Percentiles rank a stretch among this genome's conserved stretches.
Evolutionary conservation across 1,284 basidiomycete genomes (phyloP).

Genomic region (Mrakiaceae sp.): DNA sequence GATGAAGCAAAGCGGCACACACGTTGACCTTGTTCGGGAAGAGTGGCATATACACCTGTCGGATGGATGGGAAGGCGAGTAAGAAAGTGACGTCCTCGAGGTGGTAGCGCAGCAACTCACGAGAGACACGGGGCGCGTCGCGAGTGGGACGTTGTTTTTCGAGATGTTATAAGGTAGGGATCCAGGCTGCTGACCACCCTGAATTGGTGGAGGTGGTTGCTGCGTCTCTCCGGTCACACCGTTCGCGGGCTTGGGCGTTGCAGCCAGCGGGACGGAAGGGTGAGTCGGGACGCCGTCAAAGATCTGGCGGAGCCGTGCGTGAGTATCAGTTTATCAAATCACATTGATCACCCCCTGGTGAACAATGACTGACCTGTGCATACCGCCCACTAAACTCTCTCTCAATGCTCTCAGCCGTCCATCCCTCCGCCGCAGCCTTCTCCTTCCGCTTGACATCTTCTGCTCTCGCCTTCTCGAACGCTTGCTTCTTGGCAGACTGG

Average conservation of each 20-base stretch:
- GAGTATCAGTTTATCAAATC: background rate
- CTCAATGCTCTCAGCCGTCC: constrained; percentile 15
- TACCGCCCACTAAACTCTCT: constrained; percentile 19
- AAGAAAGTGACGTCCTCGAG: background rate
- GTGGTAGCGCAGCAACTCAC: background rate
- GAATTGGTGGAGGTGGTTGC: background rate
- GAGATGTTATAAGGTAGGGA: constrained; percentile 9
- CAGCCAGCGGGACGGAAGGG: background rate
- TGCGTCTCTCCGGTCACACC: background rate
- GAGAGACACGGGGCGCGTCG: constrained; percentile 10
- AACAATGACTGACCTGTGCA: constrained; percentile 8
- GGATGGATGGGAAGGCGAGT: background rate
- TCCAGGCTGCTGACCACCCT: background rate
- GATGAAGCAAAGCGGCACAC: background rate
- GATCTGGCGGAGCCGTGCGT: background rate
- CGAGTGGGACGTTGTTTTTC: constrained; percentile 14
- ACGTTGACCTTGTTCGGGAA: constrained; percentile 14
- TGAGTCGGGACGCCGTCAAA: constrained; percentile 13
- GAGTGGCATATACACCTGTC: constrained; percentile 7
- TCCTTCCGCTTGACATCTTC: constrained; percentile 7
- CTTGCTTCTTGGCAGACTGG: background rate
- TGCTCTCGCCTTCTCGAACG: constrained; percentile 5
- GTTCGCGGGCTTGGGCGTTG: background rate
- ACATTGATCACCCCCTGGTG: background rate
- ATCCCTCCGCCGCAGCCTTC: constrained; percentile 6